Conservation (phyloP, 345 rosid genomes). For the Camelina laxa region DNA sequence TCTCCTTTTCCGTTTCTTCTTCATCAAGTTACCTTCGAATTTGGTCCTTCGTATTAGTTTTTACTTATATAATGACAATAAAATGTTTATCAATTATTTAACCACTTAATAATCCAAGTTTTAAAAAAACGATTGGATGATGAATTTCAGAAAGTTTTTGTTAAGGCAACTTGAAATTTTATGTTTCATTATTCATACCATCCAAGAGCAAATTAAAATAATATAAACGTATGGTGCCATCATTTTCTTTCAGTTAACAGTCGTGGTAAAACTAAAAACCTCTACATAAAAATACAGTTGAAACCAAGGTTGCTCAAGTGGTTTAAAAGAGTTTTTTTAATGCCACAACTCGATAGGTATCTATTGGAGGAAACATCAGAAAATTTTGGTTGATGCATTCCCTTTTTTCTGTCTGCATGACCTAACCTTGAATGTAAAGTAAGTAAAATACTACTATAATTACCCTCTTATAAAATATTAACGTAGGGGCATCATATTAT, state of each 20-base stretch:
- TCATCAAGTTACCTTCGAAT: conserved; percentile 40
- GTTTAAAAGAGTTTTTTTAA: no score
- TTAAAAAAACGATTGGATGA: neutral
- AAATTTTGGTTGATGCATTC: neutral
- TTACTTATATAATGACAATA: neutral
- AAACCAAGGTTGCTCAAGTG: no score
- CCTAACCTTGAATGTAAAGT: neutral
- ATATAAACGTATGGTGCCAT: neutral
- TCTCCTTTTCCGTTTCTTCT: conserved; percentile 42
- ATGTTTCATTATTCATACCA: neutral
- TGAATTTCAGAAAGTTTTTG: neutral
- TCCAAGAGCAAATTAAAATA: neutral
- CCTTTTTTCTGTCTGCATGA: neutral
- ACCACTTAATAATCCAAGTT: neutral
- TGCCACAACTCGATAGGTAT: neutral
- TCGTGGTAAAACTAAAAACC: neutral
- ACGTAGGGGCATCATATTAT: conserved; percentile 16
- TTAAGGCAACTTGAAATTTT: neutral
- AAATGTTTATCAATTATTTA: neutral
- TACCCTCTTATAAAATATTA: neutral
- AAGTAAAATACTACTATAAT: neutral
- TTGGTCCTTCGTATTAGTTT: neutral
- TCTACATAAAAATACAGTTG: neutral
- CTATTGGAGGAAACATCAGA: neutral
- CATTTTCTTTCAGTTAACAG: neutral